A percentile compares a stretch with the other conserved stretches of the same genome.
phyloP scores from a whole-genome alignment of 2,329 filamentous ascomycete species.

The Alternaria sp. region DNA sequence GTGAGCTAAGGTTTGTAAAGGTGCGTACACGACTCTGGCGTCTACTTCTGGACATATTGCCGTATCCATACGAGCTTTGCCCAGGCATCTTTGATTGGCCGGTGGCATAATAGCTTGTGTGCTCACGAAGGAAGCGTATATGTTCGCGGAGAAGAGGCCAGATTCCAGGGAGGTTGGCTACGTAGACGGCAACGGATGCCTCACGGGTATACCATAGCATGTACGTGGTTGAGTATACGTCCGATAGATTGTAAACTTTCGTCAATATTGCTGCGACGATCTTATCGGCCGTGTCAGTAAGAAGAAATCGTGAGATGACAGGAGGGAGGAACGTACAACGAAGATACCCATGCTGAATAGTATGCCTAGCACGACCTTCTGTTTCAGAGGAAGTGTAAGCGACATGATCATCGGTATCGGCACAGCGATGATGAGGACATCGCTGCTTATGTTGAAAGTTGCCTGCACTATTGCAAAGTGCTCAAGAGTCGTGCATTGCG shows the following conservation, averaged over 20 bases:
- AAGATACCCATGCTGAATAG: conserved; percentile 60
- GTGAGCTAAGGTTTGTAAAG: conserved; percentile 12
- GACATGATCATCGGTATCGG: conserved; percentile 62
- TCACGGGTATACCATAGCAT: conserved; percentile 63
- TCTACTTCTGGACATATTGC: conserved; percentile 21
- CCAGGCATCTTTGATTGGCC: conserved; percentile 18
- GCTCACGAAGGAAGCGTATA: conserved; percentile 43
- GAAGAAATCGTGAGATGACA: neutral
- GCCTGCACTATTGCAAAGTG: conserved; percentile 66
- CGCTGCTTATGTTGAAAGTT: conserved; percentile 65
- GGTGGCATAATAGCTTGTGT: conserved; percentile 24
- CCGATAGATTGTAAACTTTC: conserved; percentile 56
- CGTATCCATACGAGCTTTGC: conserved; percentile 26
- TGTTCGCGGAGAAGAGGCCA: conserved; percentile 59
- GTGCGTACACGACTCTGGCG: conserved; percentile 8
- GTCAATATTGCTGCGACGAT: conserved; percentile 55
- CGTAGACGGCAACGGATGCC: conserved; percentile 59
- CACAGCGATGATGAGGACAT: conserved; percentile 64
- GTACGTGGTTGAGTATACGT: conserved; percentile 48
- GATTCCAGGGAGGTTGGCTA: conserved; percentile 61
- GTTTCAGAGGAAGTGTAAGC: conserved; percentile 57
- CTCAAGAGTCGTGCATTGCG: conserved; percentile 63
- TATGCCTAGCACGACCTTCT: conserved; percentile 60
- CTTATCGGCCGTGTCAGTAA: conserved; percentile 16
- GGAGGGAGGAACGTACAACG: conserved; percentile 48